Evolutionary conservation across 2,329 filamentous ascomycete species (phyloP).

Genomic region (Aspergillus fischeri): DNA sequence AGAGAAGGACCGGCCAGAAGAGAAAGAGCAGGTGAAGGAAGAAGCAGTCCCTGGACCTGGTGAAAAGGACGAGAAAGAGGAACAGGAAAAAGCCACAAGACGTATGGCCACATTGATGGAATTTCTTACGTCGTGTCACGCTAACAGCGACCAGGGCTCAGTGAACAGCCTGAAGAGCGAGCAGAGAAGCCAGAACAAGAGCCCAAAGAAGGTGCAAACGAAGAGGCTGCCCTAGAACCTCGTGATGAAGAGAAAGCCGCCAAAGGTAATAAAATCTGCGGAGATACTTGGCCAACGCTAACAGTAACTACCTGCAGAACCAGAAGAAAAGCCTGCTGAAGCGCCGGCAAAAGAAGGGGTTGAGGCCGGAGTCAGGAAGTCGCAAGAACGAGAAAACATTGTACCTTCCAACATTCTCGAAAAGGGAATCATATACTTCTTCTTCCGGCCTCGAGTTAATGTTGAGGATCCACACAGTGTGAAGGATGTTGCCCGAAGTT

Average conservation of each 20-base stretch:
- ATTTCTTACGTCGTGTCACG: not conserved
- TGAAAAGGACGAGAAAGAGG: conserved; percentile 4
- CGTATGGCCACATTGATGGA: not conserved
- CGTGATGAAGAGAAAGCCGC: conserved; percentile 6
- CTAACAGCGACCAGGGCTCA: not conserved
- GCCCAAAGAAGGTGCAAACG: conserved; percentile 1
- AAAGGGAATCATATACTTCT: conserved; percentile 89
- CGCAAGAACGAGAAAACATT: conserved; percentile 48
- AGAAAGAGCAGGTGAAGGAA: conserved; percentile 12
- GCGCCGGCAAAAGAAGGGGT: conserved; percentile 9
- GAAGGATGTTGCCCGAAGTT: conserved; percentile 70
- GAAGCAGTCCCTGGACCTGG: conserved; percentile 15
- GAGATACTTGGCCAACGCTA: conserved; percentile 11
- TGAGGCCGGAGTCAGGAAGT: conserved; percentile 46
- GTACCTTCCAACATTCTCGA: conserved; percentile 66
- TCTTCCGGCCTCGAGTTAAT: conserved; percentile 73
- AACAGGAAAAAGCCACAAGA: not conserved
- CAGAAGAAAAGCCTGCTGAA: conserved; percentile 12
- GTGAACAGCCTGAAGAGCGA: not conserved
- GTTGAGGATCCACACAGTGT: conserved; percentile 66
- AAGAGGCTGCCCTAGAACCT: conserved; percentile 6
- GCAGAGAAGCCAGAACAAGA: conserved; percentile 3
- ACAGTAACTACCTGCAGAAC: conserved; percentile 3
- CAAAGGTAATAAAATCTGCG: conserved; percentile 9
- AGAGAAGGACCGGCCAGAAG: conserved; percentile 9